phyloP scores from a whole-genome alignment of 1,284 basidiomycete genomes.

The Sporisorium sorghi region DNA sequence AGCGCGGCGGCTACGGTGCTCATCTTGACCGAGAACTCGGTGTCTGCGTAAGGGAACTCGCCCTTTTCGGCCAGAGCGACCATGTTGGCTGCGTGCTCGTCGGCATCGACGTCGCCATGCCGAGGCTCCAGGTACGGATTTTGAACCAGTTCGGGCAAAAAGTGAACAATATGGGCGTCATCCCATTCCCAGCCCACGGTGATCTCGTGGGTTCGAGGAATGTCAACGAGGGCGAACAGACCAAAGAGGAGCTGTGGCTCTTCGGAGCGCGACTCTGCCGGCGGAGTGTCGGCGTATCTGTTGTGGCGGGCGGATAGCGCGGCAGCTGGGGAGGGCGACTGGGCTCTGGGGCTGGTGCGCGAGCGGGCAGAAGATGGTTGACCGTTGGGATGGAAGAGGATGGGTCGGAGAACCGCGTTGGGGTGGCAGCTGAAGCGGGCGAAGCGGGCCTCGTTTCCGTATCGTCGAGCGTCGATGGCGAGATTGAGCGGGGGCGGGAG shows the following conservation, averaged over 20 bases:
- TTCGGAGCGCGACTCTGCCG: constrained; percentile 57
- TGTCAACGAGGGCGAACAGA: constrained; percentile 82
- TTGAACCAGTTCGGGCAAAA: constrained; percentile 79
- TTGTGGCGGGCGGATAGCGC: constrained; percentile 20
- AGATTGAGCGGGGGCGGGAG: constrained; percentile 83
- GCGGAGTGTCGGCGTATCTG: constrained; percentile 49
- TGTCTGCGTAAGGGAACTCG: constrained; percentile 65
- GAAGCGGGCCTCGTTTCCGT: constrained; percentile 81
- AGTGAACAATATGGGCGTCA: constrained; percentile 87
- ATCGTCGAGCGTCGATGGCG: constrained; percentile 83
- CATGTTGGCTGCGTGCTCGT: constrained; percentile 48
- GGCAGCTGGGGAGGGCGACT: constrained; percentile 22
- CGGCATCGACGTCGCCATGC: constrained; percentile 26
- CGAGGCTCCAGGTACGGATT: constrained; percentile 59
- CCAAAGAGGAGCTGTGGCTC: constrained; percentile 78
- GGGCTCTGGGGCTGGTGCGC: constrained; percentile 36
- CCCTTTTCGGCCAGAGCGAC: constrained; percentile 54
- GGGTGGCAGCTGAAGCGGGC: constrained; percentile 86
- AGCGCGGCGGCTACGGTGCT: constrained; percentile 59
- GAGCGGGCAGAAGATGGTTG: constrained; percentile 29
- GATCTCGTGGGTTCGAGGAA: constrained; percentile 85
- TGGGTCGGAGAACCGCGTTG: constrained; percentile 85
- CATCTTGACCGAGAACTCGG: constrained; percentile 63
- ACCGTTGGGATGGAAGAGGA: constrained; percentile 73
- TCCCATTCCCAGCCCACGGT: constrained; percentile 97